Evolutionary conservation across 2,329 filamentous ascomycete species (phyloP), one percentile per base, ranked within the genome.

Genomic region (Cladophialophora immunda): DNA sequence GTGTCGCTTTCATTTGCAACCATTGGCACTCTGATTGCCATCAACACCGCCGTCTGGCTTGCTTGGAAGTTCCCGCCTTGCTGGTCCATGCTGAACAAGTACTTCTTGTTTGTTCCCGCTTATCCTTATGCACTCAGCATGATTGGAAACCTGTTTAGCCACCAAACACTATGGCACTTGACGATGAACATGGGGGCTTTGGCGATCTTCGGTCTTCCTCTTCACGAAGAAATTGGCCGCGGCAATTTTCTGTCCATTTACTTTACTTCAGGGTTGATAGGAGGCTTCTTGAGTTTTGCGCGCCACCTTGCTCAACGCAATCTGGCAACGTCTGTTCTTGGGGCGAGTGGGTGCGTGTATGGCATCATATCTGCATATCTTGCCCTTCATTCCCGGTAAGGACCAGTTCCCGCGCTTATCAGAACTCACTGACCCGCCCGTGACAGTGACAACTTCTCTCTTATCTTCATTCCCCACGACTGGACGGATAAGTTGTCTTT

Each of bases 21-120:
- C 3, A 76, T 86, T 11, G 73, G 79, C 56, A 79, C 77, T 2
- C 75, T 90, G 25, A 78, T 87, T 29, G 79, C 77, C n/a, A 62
- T 81, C 47, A 87, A 89, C 68, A 29, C 82, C 19, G 71, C 78
- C 9, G 75, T 86, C n/a, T 86, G 83, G 65, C 45, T 83, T n/a
- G 70, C 82, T 62, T 87, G 86, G 83, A 83, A 82, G 62, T 61
- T 78, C 27, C 85, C 85, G 17, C 83, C 83, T 0, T 73, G 85
- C 27, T 89, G 86, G 86, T 79, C 79, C 30, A 65, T 83, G 25
- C 79, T 87, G 68, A 89, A 86, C 68, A 84, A 82, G 60, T 87
- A 85, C 77, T 85, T 87, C 73, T 80, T 85, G 62, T 80, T 81
- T 41, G 79, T 83, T 4, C 82, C 84, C 3, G 80, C 82, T 19